Evolutionary conservation across 2,329 filamentous ascomycete genomes (phyloP), one percentile per base, ranked within the genome.

Genomic region (Neofusicoccum parvum): DNA sequence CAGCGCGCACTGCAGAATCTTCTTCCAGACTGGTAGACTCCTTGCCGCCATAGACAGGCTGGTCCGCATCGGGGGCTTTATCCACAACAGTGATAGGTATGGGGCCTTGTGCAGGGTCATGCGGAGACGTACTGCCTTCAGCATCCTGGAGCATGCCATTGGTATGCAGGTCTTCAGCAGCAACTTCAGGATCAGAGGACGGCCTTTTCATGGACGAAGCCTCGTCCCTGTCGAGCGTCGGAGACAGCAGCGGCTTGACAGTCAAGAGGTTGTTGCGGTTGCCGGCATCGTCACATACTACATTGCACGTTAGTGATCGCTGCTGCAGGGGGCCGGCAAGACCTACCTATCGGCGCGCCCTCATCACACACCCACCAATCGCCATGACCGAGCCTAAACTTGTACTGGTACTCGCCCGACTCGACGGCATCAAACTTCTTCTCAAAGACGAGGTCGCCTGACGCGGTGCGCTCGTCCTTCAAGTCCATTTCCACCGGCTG

Each of bases 321-420:
- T 20, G 23, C 34, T 58, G 37, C 27, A 27, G 37, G 43, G 32
- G 27, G 1, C 9, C 48, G 17, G n/a, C 6, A n/a, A 36, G 49
- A 36, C 41, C 20, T 80, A 90, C 89, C 82, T 64, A 82, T 87
- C 14, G 86, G 84, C 63, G 83, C 81, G 50, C 80, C 80, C 66
- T 91, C 87, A 70, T 92, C 86, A 51, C 91, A 76, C 27, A 88
- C 81, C 90, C 90, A 92, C 86, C 88, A 91, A 68, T 91, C 85
- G 54, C 86, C 86, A 20, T 82, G 75, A 10, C 89, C 90, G 41
- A 90, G 80, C 36, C 89, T 85, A 70, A 93, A 90, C 76, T 92
- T 93, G 83, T 92, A 94, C 71, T 91, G 87, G 69, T 92, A 86
- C 65, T 86, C 83, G 53, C 85, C 83, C 23, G 85, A 85, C 23